Base-by-base conservation (phyloP, 495 filamentous ascomycete species). In the Astrothelium subdiscretum region DNA sequence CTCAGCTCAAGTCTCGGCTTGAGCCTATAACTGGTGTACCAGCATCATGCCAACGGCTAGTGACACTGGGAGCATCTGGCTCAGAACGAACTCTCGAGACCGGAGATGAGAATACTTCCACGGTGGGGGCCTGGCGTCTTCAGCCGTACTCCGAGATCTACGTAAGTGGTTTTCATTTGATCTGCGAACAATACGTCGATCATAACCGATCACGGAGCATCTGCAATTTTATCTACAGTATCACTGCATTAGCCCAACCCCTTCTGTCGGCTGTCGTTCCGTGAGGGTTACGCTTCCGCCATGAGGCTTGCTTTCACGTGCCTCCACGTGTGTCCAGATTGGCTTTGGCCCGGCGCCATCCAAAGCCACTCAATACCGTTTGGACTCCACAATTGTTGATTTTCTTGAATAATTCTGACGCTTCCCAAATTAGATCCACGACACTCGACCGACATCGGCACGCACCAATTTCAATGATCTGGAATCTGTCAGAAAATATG, bases 11-110 rank as follows among this genome's bases (percentile, higher is more conserved):
- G 75, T 74, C 78, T 26, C 96, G 95, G 75, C 83, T 98, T 48
- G 92, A 97, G 71, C 88, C 92, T 63, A 84, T 98, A 76, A 98
- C 94, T 1, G 94, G 94, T 59, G 83, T 98, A 20, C 91, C 94
- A 1, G 89, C 91, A 12, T 80, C 81, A 11, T 83, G 82, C 63
- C 95, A 97, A 74, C 82, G 79, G 59, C 80, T 98, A n/a, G n/a
- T n/a, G 58, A 81, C 73, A 51, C 76, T 91, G 67, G 76, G 83
- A 32, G 76, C 73, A 62, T 77, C 80, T 58, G 78, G 78, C 65
- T 73, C 83, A 32, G 76, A 74, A 62, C 76, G 82, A 57, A 70
- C 80, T 51, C 72, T 91, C 65, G 81, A 84, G 67, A 84, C 85
- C 27, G 76, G 71, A 42, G 81, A 91, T 72, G 88, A 92, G 73